Evolutionary conservation across 176 grass and related monocot genomes (phyloP).

Genomic region (Musa acuminata): DNA sequence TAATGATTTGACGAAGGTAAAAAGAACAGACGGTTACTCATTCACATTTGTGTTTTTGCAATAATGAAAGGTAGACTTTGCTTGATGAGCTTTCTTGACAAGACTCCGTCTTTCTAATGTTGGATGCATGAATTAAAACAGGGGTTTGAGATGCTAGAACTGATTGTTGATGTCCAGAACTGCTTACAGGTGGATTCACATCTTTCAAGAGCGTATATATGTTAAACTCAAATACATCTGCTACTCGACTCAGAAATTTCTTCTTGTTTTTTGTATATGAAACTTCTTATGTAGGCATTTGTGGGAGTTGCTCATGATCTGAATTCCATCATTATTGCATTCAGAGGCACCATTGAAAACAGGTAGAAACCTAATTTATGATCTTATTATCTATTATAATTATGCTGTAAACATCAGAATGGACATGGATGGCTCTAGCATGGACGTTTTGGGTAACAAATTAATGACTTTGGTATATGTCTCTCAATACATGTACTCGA

Average conservation of each 20-base stretch:
- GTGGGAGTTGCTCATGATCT: constrained; percentile 80
- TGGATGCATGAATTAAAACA: constrained; percentile 20
- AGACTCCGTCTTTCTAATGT: not conserved
- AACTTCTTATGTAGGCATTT: constrained; percentile 55
- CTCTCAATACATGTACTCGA: not conserved
- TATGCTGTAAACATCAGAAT: not conserved
- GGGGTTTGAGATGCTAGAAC: constrained; percentile 77
- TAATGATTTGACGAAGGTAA: constrained; percentile 56
- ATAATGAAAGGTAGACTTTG: not conserved
- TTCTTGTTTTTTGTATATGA: not conserved
- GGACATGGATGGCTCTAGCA: not conserved
- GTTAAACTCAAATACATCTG: not conserved
- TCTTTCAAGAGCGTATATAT: not conserved
- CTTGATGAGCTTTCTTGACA: constrained; percentile 2
- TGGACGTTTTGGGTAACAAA: not conserved
- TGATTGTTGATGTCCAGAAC: constrained; percentile 78
- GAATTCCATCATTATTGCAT: constrained; percentile 65
- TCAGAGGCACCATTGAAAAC: constrained; percentile 93
- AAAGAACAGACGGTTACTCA: not conserved
- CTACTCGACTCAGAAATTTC: not conserved
- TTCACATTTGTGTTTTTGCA: not conserved
- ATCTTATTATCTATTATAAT: not conserved
- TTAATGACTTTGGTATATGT: not conserved
- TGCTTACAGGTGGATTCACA: constrained; percentile 59
- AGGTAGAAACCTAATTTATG: constrained; percentile 36